A percentile compares a stretch with the other conserved stretches of the same genome.
These are phyloP conservation scores for Oryza australiensis DNA, from an alignment of 176 grass and related monocot genomes.

Conservation along the genomic window DNA sequence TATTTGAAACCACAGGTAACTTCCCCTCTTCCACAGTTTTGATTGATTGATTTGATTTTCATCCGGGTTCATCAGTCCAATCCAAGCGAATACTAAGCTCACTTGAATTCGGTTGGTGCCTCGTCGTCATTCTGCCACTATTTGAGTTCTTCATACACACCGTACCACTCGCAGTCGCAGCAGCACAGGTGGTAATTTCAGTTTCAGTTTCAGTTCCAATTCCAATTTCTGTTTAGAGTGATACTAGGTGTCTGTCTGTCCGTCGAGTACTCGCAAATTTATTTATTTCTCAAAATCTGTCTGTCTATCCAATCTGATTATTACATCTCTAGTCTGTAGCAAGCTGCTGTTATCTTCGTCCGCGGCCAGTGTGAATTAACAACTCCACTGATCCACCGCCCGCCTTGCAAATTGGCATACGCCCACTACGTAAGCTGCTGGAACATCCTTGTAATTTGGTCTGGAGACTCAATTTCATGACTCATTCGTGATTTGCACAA, in stretches of 20 bases:
- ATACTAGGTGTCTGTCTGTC: too few relatives aligned
- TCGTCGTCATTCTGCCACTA: not conserved
- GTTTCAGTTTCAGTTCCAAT: too few relatives aligned
- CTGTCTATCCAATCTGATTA: too few relatives aligned
- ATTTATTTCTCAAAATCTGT: too few relatives aligned
- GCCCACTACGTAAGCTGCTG: not conserved
- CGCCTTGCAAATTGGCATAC: not conserved
- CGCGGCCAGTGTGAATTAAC: too few relatives aligned
- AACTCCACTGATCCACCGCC: not conserved
- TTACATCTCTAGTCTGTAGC: not conserved
- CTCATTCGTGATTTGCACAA: not conserved
- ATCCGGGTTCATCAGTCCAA: not conserved
- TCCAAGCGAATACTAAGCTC: not conserved
- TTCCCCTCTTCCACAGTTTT: too few relatives aligned
- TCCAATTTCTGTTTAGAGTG: too few relatives aligned
- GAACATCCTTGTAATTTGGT: too few relatives aligned
- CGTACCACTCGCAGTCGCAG: too few relatives aligned
- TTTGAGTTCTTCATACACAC: not conserved
- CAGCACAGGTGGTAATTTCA: too few relatives aligned
- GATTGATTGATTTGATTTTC: not conserved
- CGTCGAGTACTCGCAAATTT: too few relatives aligned
- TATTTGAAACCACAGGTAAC: not conserved
- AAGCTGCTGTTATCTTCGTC: not conserved
- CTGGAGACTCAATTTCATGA: too few relatives aligned
- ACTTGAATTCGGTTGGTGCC: not conserved